Conservation (phyloP, 306 rosid species). For the Fragaria vesca region DNA sequence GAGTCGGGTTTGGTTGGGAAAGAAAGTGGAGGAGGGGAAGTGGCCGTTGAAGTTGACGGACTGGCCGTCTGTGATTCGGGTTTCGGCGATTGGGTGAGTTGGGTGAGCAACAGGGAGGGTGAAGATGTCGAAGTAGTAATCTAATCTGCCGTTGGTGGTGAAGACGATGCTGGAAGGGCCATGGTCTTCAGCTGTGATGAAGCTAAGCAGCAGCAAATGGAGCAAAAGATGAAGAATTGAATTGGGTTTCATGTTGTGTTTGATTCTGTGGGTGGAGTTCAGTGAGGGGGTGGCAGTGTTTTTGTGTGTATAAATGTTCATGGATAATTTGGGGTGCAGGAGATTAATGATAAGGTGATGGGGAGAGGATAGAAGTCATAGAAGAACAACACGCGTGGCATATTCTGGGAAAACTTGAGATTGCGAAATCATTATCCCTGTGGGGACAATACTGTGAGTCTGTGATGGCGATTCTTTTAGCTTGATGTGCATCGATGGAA, state of each 20-base stretch:
- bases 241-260: conserved; percentile 24
- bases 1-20: conserved; percentile 30
- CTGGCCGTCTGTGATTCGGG: conserved; percentile 65
- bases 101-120: conserved; percentile 41
- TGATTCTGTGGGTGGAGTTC: not conserved
- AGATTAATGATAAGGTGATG: not conserved
- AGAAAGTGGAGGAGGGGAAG: conserved; percentile 47
- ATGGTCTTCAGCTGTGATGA: conserved; percentile 14
- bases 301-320: not conserved
- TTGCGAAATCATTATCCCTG: not conserved
- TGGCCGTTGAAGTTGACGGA: conserved; percentile 86
- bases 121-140: conserved; percentile 64
- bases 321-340: not conserved
- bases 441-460: not conserved
- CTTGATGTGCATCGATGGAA: too few species aligned
- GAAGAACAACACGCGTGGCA: not conserved
- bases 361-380: not conserved
- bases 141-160: conserved; percentile 63
- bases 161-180: conserved; percentile 52
- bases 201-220: not conserved
- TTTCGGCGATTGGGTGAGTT: conserved; percentile 31
- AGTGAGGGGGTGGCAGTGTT: not conserved
- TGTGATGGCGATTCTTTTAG: too few species aligned
- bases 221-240: not conserved
- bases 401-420: not conserved